phyloP scores from a whole-genome alignment of 192 early-diverging fungal genomes.

The Mortierella antarctica region DNA sequence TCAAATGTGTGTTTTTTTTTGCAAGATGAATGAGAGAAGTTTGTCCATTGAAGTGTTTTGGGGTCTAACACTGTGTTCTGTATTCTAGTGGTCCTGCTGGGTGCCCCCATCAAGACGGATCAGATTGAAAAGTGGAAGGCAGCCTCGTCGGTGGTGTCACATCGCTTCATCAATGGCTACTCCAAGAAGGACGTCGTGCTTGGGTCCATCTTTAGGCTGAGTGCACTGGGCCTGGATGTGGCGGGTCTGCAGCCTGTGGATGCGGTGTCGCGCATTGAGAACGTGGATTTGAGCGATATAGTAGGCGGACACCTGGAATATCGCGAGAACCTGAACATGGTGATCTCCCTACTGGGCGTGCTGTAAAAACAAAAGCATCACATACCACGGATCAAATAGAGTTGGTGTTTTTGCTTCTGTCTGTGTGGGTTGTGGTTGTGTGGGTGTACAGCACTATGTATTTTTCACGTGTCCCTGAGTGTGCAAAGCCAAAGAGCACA shows the following conservation, averaged over 20 bases:
- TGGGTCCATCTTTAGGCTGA: constrained; percentile 62
- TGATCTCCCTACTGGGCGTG: constrained; percentile 40
- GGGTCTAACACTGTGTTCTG: not conserved
- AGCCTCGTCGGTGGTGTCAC: constrained; percentile 53
- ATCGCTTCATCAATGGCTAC: constrained; percentile 65
- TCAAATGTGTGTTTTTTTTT: not conserved
- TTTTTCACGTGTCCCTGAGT: too few species aligned
- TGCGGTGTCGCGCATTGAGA: constrained; percentile 54
- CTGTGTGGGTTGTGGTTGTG: too few species aligned
- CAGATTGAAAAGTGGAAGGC: constrained; percentile 53
- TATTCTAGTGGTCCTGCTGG: constrained; percentile 60
- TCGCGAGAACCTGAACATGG: constrained; percentile 49
- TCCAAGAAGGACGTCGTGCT: constrained; percentile 66
- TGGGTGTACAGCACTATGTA: too few species aligned
- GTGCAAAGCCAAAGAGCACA: too few species aligned
- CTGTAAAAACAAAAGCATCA: too few species aligned
- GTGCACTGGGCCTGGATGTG: constrained; percentile 60
- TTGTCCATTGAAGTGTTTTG: too few species aligned
- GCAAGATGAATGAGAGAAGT: not conserved
- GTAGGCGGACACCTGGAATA: constrained; percentile 64
- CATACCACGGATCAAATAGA: too few species aligned
- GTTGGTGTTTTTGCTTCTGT: too few species aligned
- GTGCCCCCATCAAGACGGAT: constrained; percentile 61
- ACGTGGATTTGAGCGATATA: constrained; percentile 58
- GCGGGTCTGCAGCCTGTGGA: constrained; percentile 55